phyloP scores from a whole-genome alignment of 2,329 filamentous ascomycete species.

The Leptodontidium sp. region DNA sequence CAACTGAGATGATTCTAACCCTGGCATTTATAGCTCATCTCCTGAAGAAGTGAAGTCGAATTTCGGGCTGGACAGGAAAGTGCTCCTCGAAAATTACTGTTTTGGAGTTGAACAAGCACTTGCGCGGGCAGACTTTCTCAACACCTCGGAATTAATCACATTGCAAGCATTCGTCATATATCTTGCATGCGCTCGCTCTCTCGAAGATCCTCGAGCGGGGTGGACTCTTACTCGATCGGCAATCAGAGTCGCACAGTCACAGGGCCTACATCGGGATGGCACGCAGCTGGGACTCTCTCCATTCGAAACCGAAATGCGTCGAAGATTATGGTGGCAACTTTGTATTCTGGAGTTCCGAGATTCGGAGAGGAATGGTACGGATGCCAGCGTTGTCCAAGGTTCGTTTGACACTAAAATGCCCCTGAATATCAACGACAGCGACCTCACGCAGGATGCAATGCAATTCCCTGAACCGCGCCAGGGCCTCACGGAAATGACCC shows the following conservation, averaged over 20 bases:
- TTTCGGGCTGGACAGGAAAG: slow-evolving; percentile 6
- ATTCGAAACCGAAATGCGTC: slow-evolving; percentile 66
- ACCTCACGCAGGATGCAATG: slow-evolving; percentile 57
- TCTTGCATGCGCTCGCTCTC: slow-evolving; percentile 58
- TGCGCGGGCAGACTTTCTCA: slow-evolving; percentile 67
- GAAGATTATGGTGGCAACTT: slow-evolving; percentile 67
- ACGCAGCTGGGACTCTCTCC: slow-evolving; percentile 47
- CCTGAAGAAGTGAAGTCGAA: slow-evolving; percentile 11
- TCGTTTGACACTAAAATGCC: slow-evolving; percentile 50
- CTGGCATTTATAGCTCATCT: background rate
- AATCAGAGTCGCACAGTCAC: slow-evolving; percentile 57
- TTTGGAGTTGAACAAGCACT: slow-evolving; percentile 64
- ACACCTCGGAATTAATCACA: slow-evolving; percentile 64
- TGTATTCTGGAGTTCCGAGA: slow-evolving; percentile 64
- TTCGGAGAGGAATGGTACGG: slow-evolving; percentile 50
- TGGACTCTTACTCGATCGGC: slow-evolving; percentile 71
- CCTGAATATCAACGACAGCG: slow-evolving; percentile 64
- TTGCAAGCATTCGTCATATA: slow-evolving; percentile 70
- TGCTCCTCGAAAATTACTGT: slow-evolving; percentile 49
- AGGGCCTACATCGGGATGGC: slow-evolving; percentile 55
- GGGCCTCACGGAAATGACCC: slow-evolving; percentile 62
- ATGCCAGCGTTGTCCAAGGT: background rate
- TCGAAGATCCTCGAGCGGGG: slow-evolving; percentile 61
- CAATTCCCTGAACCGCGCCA: slow-evolving; percentile 56
- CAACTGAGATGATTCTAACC: background rate